Evolutionary conservation across 148 eudicot genomes (phyloP).

Genomic region (Rhododendron henanense): DNA sequence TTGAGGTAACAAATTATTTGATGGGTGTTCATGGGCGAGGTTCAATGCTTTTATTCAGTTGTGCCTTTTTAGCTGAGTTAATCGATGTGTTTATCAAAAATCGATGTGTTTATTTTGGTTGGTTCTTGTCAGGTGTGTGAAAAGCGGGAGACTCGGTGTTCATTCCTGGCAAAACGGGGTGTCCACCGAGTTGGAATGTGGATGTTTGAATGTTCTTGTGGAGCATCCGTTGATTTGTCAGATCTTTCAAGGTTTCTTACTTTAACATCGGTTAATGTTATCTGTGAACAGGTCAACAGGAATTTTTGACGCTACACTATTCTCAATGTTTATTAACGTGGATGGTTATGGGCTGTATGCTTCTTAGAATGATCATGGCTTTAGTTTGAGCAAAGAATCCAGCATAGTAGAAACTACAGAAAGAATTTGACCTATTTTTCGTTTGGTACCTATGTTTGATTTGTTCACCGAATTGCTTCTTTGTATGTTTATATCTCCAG

Average conservation of each 20-base stretch:
- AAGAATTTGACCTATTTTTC: neutral
- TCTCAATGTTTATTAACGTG: neutral
- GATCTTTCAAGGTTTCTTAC: constrained; percentile 35
- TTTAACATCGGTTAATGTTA: neutral
- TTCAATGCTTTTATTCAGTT: neutral
- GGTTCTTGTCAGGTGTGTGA: constrained; percentile 38
- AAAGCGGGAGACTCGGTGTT: constrained; percentile 54
- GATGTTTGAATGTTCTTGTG: constrained; percentile 75
- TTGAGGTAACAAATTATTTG: constrained; percentile 30
- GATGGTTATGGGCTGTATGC: neutral
- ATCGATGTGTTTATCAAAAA: constrained; percentile 4
- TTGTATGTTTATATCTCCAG: neutral
- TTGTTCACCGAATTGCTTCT: neutral
- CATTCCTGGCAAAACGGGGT: constrained; percentile 48
- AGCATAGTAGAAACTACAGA: too few species aligned
- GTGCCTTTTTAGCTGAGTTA: constrained; percentile 1
- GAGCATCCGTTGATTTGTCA: constrained; percentile 12
- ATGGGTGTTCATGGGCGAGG: neutral
- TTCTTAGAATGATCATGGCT: neutral
- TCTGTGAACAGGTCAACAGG: neutral
- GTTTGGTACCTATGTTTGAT: neutral
- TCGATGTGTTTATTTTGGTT: constrained; percentile 4
- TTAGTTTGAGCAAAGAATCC: neutral
- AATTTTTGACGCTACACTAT: neutral
- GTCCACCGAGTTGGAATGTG: constrained; percentile 76